Percentiles rank a stretch among this genome's conserved stretches.
Conservation (phyloP, 352 stramenopile species). For the Achlya hypogyna region DNA sequence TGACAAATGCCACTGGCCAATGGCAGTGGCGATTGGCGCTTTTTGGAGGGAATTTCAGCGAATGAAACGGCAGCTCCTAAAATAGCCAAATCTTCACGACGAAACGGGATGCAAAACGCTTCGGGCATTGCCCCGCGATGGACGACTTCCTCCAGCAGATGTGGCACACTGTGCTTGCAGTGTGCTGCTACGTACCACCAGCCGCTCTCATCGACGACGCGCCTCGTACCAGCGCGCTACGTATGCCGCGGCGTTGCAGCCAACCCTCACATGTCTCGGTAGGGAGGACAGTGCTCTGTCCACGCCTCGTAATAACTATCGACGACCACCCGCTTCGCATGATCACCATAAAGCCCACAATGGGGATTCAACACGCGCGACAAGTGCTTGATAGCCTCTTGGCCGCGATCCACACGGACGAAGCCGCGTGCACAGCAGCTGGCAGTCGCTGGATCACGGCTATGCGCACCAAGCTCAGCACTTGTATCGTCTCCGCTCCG, state of each 20-base stretch:
- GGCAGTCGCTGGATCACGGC: background rate
- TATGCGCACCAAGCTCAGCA: background rate
- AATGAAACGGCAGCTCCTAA: too few relatives aligned
- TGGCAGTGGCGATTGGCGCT: too few relatives aligned
- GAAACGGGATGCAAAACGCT: background rate
- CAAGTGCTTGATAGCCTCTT: background rate
- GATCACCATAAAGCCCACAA: background rate
- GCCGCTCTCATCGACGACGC: background rate
- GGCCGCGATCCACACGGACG: background rate
- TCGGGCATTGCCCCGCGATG: background rate
- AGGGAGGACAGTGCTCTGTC: background rate
- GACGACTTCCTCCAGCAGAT: background rate
- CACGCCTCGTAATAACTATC: background rate
- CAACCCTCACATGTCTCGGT: too few relatives aligned
- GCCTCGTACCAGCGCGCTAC: too few relatives aligned
- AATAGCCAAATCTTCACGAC: background rate
- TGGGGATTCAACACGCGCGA: background rate
- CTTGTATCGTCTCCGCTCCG: background rate
- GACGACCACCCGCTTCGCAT: slow-evolving; percentile 12
- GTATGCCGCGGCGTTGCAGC: too few relatives aligned
- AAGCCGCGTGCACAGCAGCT: background rate
- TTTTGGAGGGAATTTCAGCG: too few relatives aligned
- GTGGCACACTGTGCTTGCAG: background rate
- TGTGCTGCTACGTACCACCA: background rate
- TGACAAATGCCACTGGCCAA: too few relatives aligned